Evolutionary conservation across 139 green algal species (phyloP).

Genomic region (Marvania coccoides): DNA sequence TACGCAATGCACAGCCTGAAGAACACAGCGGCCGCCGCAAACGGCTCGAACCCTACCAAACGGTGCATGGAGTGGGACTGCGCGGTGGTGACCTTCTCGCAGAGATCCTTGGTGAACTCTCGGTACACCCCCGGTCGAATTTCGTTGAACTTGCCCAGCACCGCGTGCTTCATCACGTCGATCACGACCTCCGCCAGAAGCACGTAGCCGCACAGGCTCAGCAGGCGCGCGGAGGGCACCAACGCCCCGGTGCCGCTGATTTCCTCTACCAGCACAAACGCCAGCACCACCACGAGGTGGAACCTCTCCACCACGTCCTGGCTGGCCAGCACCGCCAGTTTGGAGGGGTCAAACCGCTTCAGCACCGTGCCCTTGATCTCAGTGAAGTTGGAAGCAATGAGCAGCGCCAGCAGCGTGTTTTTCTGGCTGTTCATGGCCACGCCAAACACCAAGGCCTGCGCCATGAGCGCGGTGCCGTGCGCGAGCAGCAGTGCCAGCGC

Average conservation of each 20-base stretch:
- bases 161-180: slow-evolving; percentile 83
- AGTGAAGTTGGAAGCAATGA: slow-evolving; percentile 86
- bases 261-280: slow-evolving; percentile 79
- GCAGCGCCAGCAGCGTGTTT: slow-evolving; percentile 70
- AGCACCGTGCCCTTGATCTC: slow-evolving; percentile 84
- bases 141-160: slow-evolving; percentile 86
- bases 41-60: slow-evolving; percentile 56
- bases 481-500: slow-evolving; percentile 8
- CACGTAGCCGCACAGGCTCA: slow-evolving; percentile 34
- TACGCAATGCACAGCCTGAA: slow-evolving; percentile 39
- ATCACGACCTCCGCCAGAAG: slow-evolving; percentile 54
- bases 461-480: slow-evolving; percentile 21
- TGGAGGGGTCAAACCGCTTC: slow-evolving; percentile 58
- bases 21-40: slow-evolving; percentile 56
- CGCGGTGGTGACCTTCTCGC: slow-evolving; percentile 36
- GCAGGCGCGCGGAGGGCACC: slow-evolving; percentile 25
- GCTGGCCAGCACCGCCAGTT: slow-evolving; percentile 52
- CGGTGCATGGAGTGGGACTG: slow-evolving; percentile 60
- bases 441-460: slow-evolving; percentile 62
- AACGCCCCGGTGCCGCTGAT: slow-evolving; percentile 37
- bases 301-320: slow-evolving; percentile 86
- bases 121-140: slow-evolving; percentile 75
- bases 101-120: slow-evolving; percentile 72
- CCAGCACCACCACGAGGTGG: slow-evolving; percentile 65
- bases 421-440: slow-evolving; percentile 74